Conservation (phyloP, 2,329 filamentous ascomycete species). For the Lasiodiplodia theobromae region DNA sequence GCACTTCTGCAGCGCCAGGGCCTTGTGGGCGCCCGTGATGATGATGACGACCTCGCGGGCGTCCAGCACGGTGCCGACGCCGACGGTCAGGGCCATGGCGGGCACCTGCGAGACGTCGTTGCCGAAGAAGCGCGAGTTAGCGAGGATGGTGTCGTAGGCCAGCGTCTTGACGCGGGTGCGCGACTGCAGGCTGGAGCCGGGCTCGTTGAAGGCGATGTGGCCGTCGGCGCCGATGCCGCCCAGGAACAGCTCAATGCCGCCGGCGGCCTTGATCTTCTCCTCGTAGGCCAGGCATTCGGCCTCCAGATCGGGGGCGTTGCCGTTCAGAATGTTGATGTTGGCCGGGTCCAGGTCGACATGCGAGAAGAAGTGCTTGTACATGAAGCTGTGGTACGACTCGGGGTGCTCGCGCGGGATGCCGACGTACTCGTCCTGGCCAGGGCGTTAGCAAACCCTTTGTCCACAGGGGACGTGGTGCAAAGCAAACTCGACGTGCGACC, state of each 20-base stretch:
- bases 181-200: constrained; percentile 78
- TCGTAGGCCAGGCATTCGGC: constrained; percentile 83
- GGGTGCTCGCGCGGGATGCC: constrained; percentile 82
- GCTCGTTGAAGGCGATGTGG: constrained; percentile 91
- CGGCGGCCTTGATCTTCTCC: constrained; percentile 73
- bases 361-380: constrained; percentile 92
- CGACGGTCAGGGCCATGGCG: constrained; percentile 82
- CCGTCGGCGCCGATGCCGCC: constrained; percentile 86
- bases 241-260: constrained; percentile 85
- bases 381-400: constrained; percentile 88
- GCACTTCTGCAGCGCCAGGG: constrained; percentile 78
- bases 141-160: constrained; percentile 84
- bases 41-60: constrained; percentile 83
- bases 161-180: constrained; percentile 86
- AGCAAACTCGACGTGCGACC: not conserved
- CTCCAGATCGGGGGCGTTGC: constrained; percentile 77
- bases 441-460: constrained; percentile 11
- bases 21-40: constrained; percentile 82
- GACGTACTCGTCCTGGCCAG: constrained; percentile 78
- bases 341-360: constrained; percentile 80
- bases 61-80: constrained; percentile 83
- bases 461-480: not conserved
- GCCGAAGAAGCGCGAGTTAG: constrained; percentile 82
- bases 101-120: constrained; percentile 78
- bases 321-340: constrained; percentile 85